phyloP scores from a whole-genome alignment of 2,329 filamentous ascomycete genomes.

The Hypoxylon rubiginosum region DNA sequence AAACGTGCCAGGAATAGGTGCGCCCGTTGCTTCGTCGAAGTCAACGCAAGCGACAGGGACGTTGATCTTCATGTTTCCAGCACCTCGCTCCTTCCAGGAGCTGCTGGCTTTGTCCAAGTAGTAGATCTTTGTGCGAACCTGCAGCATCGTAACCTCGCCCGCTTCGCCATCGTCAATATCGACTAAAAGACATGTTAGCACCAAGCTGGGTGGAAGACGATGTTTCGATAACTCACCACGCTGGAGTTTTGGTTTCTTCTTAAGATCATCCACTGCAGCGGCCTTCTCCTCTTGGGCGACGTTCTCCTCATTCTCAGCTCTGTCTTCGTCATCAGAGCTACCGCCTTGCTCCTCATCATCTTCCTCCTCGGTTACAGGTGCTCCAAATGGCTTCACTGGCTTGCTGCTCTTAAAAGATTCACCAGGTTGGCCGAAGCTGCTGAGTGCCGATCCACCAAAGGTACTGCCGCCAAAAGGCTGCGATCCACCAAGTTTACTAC shows the following conservation, averaged over 20 bases:
- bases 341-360: slow-evolving; percentile 58
- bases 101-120: slow-evolving; percentile 76
- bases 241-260: slow-evolving; percentile 75
- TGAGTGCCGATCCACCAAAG: slow-evolving; percentile 68
- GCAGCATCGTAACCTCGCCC: slow-evolving; percentile 80
- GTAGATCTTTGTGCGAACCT: slow-evolving; percentile 87
- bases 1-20: slow-evolving; percentile 66
- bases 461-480: slow-evolving; percentile 55
- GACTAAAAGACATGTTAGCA: slow-evolving; percentile 59
- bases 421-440: slow-evolving; percentile 78
- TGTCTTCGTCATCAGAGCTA: slow-evolving; percentile 54
- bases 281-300: slow-evolving; percentile 62
- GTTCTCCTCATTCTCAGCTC: slow-evolving; percentile 62
- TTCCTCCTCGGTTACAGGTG: slow-evolving; percentile 72
- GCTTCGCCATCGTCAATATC: slow-evolving; percentile 88
- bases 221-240: slow-evolving; percentile 69
- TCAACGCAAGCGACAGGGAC: slow-evolving; percentile 71
- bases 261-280: slow-evolving; percentile 56
- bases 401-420: slow-evolving; percentile 68
- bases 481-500: slow-evolving; percentile 42
- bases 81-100: slow-evolving; percentile 91
- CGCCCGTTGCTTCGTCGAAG: slow-evolving; percentile 64
- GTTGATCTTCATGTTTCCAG: slow-evolving; percentile 88
- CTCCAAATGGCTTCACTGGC: slow-evolving; percentile 80
- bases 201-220: slow-evolving; percentile 46